These are phyloP conservation scores for Thermomucor indicae-seudaticae DNA, from an alignment of 371 early-diverging fungal genomes.

Conservation along the genomic window DNA sequence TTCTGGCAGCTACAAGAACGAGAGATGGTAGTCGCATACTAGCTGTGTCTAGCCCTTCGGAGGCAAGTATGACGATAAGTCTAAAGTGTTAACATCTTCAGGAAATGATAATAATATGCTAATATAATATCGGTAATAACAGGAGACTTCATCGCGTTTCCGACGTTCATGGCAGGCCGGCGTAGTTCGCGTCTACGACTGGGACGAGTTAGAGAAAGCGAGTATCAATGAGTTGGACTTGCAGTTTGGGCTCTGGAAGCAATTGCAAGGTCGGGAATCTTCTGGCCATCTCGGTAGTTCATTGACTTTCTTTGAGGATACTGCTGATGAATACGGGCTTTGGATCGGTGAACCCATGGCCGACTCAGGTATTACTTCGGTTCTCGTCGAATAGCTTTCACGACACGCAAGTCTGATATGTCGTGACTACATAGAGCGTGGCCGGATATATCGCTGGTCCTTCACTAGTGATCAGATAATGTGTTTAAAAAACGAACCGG, in stretches of 20 bases:
- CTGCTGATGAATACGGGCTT: not conserved
- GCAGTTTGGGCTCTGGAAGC: conserved; percentile 13
- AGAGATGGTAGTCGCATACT: no score
- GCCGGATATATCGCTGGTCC: not conserved
- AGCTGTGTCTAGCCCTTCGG: conserved; percentile 33
- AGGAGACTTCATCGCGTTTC: conserved; percentile 7
- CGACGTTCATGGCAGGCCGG: conserved; percentile 41
- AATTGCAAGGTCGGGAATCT: conserved; percentile 24
- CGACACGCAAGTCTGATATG: not conserved
- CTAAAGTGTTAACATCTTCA: not conserved
- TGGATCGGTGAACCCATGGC: not conserved
- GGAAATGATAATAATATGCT: no score
- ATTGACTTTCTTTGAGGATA: conserved; percentile 17
- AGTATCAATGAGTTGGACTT: conserved; percentile 1
- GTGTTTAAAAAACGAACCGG: not conserved
- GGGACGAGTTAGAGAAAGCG: not conserved
- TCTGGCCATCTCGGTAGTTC: conserved; percentile 44
- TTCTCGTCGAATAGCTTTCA: not conserved
- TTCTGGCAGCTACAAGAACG: no score
- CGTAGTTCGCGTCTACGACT: conserved; percentile 31
- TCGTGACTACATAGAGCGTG: not conserved
- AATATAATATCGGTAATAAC: no score
- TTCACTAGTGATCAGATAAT: not conserved
- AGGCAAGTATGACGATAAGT: conserved; percentile 11
- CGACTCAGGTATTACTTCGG: not conserved